These are phyloP conservation scores for Vaccinium darrowii DNA, from an alignment of 148 eudicot genomes.

Conservation along the genomic window DNA sequence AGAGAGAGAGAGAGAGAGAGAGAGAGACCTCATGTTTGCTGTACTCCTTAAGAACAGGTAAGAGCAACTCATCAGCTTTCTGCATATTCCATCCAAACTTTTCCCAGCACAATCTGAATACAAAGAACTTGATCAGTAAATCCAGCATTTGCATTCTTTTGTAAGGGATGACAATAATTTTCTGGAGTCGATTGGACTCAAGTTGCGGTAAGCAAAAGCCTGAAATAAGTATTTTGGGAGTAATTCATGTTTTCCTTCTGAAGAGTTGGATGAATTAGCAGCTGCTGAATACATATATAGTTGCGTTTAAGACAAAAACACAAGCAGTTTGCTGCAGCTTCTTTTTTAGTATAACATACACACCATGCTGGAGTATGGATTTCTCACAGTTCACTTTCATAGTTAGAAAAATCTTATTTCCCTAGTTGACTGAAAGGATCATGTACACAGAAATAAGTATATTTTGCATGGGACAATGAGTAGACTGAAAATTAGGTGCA, in stretches of 20 bases:
- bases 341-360: neutral
- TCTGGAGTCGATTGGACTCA: neutral
- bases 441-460: neutral
- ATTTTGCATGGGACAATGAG: neutral
- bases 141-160: neutral
- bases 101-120: constrained; percentile 81
- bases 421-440: constrained; percentile 7
- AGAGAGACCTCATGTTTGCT: constrained; percentile 77
- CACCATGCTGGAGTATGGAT: neutral
- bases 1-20: constrained; percentile 13
- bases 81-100: constrained; percentile 81
- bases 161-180: neutral
- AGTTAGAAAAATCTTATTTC: neutral
- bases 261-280: neutral
- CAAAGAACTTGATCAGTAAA: constrained; percentile 11
- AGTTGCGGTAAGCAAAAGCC: neutral
- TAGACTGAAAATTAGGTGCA: constrained; percentile 4
- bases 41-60: constrained; percentile 90
- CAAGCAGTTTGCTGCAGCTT: neutral
- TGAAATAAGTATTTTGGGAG: neutral
- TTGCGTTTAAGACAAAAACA: neutral
- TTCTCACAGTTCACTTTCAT: neutral
- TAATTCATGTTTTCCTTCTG: neutral
- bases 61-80: constrained; percentile 88
- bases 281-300: neutral